Evolutionary conservation across 108 stramenopile species (phyloP).

Genomic region (Stephanodiscus triporus): DNA sequence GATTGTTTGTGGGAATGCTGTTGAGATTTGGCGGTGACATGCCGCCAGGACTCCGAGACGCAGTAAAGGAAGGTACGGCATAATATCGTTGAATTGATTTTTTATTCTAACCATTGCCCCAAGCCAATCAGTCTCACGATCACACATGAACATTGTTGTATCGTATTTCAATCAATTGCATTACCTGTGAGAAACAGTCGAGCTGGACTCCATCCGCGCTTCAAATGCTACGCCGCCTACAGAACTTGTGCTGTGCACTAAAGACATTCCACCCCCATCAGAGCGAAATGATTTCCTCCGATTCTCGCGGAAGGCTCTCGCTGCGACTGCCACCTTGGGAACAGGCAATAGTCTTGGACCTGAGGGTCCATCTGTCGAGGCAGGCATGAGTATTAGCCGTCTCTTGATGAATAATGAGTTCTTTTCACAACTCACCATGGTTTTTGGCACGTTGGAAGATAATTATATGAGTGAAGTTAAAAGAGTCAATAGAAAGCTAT

Average conservation of each 20-base stretch:
- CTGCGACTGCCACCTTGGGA: slow-evolving; percentile 86
- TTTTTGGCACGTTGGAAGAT: slow-evolving; percentile 50
- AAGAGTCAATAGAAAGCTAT: slow-evolving; percentile 41
- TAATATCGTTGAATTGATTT: neutral
- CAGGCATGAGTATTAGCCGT: slow-evolving; percentile 74
- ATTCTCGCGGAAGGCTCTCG: slow-evolving; percentile 71
- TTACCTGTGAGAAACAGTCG: slow-evolving; percentile 37
- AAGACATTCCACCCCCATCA: slow-evolving; percentile 37
- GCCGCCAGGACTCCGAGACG: slow-evolving; percentile 70
- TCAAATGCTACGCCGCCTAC: slow-evolving; percentile 33
- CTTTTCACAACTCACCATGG: slow-evolving; percentile 25
- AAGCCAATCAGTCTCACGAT: neutral
- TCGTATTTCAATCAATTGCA: slow-evolving; percentile 3
- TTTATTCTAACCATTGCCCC: neutral
- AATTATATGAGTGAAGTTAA: slow-evolving; percentile 33
- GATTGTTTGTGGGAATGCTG: slow-evolving; percentile 40
- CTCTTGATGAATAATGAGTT: slow-evolving; percentile 50
- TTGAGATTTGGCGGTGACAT: slow-evolving; percentile 56
- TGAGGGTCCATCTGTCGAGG: slow-evolving; percentile 90
- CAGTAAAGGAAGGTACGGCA: slow-evolving; percentile 55
- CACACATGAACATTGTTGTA: neutral
- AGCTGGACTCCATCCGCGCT: slow-evolving; percentile 53
- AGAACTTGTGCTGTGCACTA: slow-evolving; percentile 26
- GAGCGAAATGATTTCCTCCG: slow-evolving; percentile 49
- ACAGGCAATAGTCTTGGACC: slow-evolving; percentile 90